Conservation (phyloP, 768 basidiomycete species). For the Scleroderma bovista region DNA sequence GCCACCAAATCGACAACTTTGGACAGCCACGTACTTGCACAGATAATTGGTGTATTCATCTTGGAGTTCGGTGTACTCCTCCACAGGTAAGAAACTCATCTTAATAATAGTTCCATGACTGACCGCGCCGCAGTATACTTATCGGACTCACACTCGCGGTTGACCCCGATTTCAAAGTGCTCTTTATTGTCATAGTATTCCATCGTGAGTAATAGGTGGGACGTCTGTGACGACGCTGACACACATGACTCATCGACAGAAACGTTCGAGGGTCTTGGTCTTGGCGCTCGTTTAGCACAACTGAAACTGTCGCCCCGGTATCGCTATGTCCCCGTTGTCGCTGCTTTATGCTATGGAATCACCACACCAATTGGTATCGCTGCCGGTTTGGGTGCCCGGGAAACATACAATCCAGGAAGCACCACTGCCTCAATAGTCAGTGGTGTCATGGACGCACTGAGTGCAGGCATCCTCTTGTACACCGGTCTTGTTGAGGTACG, state of each 20-base stretch:
- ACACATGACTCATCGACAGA: constrained; percentile 39
- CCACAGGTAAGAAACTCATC: constrained; percentile 48
- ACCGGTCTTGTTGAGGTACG: constrained; percentile 79
- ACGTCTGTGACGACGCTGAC: neutral
- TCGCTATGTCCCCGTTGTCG: constrained; percentile 51
- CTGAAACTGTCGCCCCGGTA: constrained; percentile 55
- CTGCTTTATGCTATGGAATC: constrained; percentile 62
- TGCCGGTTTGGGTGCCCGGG: constrained; percentile 67
- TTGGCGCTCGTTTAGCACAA: constrained; percentile 84
- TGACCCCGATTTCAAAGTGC: constrained; percentile 67
- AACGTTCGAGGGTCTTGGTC: constrained; percentile 90
- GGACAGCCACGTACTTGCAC: constrained; percentile 49
- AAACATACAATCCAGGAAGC: constrained; percentile 77
- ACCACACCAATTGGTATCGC: constrained; percentile 90
- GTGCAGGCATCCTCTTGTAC: constrained; percentile 84
- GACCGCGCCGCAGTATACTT: constrained; percentile 46
- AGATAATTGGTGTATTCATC: constrained; percentile 83
- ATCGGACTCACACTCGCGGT: constrained; percentile 93
- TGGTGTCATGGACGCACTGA: constrained; percentile 80
- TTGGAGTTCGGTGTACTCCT: constrained; percentile 91
- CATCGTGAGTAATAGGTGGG: constrained; percentile 62
- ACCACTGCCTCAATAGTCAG: constrained; percentile 75
- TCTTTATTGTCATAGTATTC: constrained; percentile 89
- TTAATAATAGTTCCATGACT: neutral
- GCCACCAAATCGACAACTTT: constrained; percentile 13